A percentile compares a stretch with the other conserved stretches of the same genome.
phyloP scores from a whole-genome alignment of 1,284 basidiomycete genomes.

The Ceratobasidium sp. region DNA sequence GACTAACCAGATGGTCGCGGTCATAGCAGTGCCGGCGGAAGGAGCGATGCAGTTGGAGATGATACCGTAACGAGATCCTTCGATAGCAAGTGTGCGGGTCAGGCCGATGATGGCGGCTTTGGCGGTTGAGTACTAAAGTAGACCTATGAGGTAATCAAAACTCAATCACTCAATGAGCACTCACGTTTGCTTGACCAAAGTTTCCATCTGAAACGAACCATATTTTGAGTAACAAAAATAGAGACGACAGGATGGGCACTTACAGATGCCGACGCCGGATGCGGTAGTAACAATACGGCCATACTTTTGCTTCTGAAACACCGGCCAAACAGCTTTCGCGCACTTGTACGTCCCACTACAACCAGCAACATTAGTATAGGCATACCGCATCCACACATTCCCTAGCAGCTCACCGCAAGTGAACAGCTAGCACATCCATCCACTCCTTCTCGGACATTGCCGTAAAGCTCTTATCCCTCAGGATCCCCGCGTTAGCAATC shows the following conservation, averaged over 20 bases:
- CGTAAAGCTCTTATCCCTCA: slow-evolving; percentile 92
- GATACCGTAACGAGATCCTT: slow-evolving; percentile 93
- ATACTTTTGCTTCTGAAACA: slow-evolving; percentile 97
- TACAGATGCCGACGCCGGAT: slow-evolving; percentile 93
- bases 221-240: slow-evolving; percentile 31
- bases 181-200: slow-evolving; percentile 90
- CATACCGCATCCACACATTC: not conserved
- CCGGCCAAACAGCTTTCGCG: slow-evolving; percentile 95
- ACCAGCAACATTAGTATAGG: slow-evolving; percentile 12
- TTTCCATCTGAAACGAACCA: slow-evolving; percentile 78
- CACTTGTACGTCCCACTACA: slow-evolving; percentile 81
- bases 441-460: slow-evolving; percentile 94
- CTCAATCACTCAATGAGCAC: slow-evolving; percentile 49
- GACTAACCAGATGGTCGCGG: slow-evolving; percentile 81
- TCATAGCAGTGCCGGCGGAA: slow-evolving; percentile 93
- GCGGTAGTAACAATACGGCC: slow-evolving; percentile 96
- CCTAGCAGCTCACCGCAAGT: slow-evolving; percentile 72
- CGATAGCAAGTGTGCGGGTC: slow-evolving; percentile 90
- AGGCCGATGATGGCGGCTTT: slow-evolving; percentile 95
- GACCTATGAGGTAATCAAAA: slow-evolving; percentile 1
- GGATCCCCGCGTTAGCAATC: slow-evolving; percentile 94
- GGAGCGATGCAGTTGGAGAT: slow-evolving; percentile 91
- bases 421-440: slow-evolving; percentile 92
- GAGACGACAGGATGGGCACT: slow-evolving; percentile 56
- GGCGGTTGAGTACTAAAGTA: slow-evolving; percentile 84